Conservation (phyloP, 495 filamentous ascomycete species). For the Aspergillus indologenus region DNA sequence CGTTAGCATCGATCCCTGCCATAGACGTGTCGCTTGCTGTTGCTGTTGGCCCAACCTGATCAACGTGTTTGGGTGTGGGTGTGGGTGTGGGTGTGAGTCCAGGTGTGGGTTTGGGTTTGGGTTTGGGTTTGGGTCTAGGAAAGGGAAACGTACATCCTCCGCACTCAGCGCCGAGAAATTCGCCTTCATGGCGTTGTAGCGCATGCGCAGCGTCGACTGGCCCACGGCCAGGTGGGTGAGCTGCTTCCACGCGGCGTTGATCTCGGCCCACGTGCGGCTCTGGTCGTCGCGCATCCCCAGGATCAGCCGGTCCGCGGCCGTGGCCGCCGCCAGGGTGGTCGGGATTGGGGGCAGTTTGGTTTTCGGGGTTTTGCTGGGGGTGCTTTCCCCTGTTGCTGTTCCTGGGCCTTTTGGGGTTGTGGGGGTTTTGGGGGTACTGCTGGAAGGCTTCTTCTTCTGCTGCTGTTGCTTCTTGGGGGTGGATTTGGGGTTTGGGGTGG, state of each 20-base stretch:
- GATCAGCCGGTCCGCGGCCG: constrained; percentile 16
- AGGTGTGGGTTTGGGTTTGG: neutral
- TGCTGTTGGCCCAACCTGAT: too few relatives aligned
- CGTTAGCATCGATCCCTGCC: too few relatives aligned
- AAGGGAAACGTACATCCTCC: constrained; percentile 21
- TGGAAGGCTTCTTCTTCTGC: too few relatives aligned
- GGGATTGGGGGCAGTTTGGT: constrained; percentile 16
- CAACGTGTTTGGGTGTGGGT: too few relatives aligned
- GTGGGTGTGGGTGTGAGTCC: neutral
- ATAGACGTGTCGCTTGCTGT: too few relatives aligned
- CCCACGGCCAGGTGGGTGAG: constrained; percentile 19
- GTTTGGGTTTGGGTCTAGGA: neutral
- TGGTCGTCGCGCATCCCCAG: constrained; percentile 25
- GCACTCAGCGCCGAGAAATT: constrained; percentile 19
- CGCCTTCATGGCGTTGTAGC: constrained; percentile 24
- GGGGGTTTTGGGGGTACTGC: too few relatives aligned
- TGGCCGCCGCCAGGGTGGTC: constrained; percentile 13
- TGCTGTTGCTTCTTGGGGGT: constrained; percentile 4
- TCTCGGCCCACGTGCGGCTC: constrained; percentile 19
- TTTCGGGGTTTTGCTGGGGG: constrained; percentile 3
- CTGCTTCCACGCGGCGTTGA: constrained; percentile 13
- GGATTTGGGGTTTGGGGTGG: neutral
- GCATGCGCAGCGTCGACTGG: constrained; percentile 11
- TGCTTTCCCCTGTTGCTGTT: neutral
- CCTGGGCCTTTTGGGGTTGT: too few relatives aligned